These are phyloP conservation scores for Colletotrichum brevisporum DNA, from an alignment of 2,329 filamentous ascomycete genomes.

Conservation along the genomic window DNA sequence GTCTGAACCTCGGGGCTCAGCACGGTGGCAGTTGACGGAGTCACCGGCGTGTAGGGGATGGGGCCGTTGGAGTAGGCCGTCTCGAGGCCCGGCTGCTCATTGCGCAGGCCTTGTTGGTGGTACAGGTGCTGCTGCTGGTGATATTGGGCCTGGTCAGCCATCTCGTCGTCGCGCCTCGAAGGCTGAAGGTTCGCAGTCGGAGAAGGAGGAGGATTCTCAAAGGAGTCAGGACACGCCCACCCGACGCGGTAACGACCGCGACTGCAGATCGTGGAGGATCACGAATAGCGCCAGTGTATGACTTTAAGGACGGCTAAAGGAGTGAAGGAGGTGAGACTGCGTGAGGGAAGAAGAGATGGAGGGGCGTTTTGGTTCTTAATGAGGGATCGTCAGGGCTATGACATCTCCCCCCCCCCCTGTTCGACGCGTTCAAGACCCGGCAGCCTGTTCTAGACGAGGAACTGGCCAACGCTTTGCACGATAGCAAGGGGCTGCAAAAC, in stretches of 20 bases:
- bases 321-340: not conserved
- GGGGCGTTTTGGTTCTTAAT: not conserved
- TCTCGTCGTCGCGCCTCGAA: not conserved
- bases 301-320: not conserved
- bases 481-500: no score
- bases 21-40: not conserved
- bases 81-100: constrained; percentile 27
- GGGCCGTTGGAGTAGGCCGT: constrained; percentile 15
- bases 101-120: not conserved
- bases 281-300: no score
- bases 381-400: not conserved
- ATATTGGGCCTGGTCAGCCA: constrained; percentile 8
- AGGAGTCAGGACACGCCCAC: not conserved
- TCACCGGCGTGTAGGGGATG: constrained; percentile 13
- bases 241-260: not conserved
- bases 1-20: constrained; percentile 1
- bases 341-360: not conserved
- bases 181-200: not conserved
- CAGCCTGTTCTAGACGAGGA: no score
- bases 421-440: no score
- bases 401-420: no score
- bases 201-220: not conserved
- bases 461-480: no score
- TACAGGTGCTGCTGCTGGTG: constrained; percentile 20
- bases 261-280: not conserved